Base-by-base conservation (phyloP, 306 rosid species). In the Begonia loranthoides region DNA sequence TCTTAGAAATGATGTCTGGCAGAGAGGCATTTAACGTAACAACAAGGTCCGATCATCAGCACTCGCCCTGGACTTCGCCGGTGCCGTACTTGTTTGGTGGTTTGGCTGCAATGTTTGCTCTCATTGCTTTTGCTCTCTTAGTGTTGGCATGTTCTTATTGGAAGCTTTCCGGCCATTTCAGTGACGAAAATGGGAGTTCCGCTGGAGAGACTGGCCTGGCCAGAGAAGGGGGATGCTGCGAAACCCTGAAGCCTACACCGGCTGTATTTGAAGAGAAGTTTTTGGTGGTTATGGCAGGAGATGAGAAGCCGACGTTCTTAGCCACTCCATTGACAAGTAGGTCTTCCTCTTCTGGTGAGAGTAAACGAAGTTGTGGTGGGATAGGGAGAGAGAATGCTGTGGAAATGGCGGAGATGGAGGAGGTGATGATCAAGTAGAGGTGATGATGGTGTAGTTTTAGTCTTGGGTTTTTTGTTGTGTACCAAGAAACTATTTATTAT, bases 11-110 rank as follows among this genome's bases (percentile, higher is more conserved):
- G 43, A 75, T 73, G 89, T 68, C 92, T 51, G 62, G 62, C 56
- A 73, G 76, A 63, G 82, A 68, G 55, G 77, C 96, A 9, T 60
- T 71, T 50, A 57, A 57, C 62, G 60, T 39, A 6, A n/a, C 68
- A 3, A 79, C 60, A 1, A 63, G 55, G 62, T 64, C 84, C n/a
- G 56, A 34, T 12, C 66, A 70, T 1, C 73, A 66, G 21, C 77
- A 73, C 63, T 82, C 95, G 0, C 80, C 92, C 14, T 90, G 94
- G 92, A 94, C 85, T 76, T 85, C 97, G 1, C 94, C 97, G 39
- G 81, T 86, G 16, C 95, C 97, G 0, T 90, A 90, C 68, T 64
- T 90, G 43, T 90, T 90, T 54, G 94, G 95, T 0, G 94, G 92
- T 8, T 63, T 90, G 21, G 95, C 95, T 0, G 94, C 87, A 51